A percentile compares a stretch with the other conserved stretches of the same genome.
Evolutionary conservation across 31 red algal genomes (phyloP).

Genomic region (Asparagopsis taxiformis): DNA sequence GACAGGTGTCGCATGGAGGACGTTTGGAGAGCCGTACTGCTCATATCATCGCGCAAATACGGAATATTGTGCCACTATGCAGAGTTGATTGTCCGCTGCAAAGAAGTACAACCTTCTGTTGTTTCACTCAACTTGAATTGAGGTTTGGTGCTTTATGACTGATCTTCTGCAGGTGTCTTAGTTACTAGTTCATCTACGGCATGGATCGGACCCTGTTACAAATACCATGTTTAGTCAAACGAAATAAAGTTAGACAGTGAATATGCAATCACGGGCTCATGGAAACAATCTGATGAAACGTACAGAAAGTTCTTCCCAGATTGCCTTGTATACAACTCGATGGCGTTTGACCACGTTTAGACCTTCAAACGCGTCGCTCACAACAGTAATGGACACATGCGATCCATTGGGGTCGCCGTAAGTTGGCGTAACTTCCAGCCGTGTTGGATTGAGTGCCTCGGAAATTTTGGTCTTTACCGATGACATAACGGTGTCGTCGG

Average conservation of each 20-base stretch:
- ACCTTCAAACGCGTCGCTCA: conserved; percentile 84
- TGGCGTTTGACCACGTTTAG: conserved; percentile 69
- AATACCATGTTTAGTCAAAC: not conserved
- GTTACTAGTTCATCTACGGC: conserved; percentile 66
- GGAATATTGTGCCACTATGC: conserved; percentile 16
- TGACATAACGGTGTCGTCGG: conserved; percentile 40
- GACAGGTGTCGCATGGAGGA: conserved; percentile 56
- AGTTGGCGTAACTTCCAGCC: conserved; percentile 60
- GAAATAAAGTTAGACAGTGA: not conserved
- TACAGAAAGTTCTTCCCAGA: conserved; percentile 91
- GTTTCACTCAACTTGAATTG: not conserved
- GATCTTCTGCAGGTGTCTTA: conserved; percentile 59
- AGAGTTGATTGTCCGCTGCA: no score
- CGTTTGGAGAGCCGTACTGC: conserved; percentile 65
- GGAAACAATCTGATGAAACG: conserved; percentile 7
- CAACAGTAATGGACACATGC: conserved; percentile 84
- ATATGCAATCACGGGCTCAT: not conserved
- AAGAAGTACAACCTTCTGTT: not conserved
- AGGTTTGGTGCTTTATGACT: not conserved
- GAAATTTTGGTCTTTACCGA: conserved; percentile 63
- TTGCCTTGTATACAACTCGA: conserved; percentile 88
- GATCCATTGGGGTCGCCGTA: conserved; percentile 93
- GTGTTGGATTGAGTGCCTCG: conserved; percentile 50
- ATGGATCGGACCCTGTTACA: conserved; percentile 50
- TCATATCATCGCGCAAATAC: conserved; percentile 13